phyloP scores from a whole-genome alignment of 495 filamentous ascomycete genomes.

The Xylaria castorea region DNA sequence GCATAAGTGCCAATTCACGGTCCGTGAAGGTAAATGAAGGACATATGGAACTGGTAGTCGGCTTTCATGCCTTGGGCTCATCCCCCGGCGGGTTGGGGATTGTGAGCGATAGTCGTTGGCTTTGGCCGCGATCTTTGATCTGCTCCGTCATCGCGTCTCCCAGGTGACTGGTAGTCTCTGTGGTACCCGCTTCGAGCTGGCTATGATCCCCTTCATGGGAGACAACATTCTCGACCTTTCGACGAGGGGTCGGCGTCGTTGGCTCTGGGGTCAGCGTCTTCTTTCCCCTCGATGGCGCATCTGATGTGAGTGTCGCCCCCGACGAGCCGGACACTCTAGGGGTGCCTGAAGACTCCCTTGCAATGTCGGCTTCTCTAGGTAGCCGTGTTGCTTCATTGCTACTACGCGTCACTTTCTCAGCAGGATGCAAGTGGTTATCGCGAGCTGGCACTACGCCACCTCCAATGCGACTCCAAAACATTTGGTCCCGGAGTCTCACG shows the following conservation, averaged over 20 bases:
- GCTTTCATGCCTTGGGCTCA: conserved; percentile 10
- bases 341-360: conserved; percentile 7
- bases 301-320: conserved; percentile 21
- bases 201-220: background rate
- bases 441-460: conserved; percentile 83
- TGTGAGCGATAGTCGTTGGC: conserved; percentile 33
- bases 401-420: conserved; percentile 31
- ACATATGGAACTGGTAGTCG: background rate
- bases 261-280: conserved; percentile 20
- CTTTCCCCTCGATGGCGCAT: conserved; percentile 23
- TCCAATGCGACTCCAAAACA: conserved; percentile 95
- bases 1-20: conserved; percentile 11
- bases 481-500: conserved; percentile 83
- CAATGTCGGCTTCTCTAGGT: conserved; percentile 17
- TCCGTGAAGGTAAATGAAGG: conserved; percentile 28
- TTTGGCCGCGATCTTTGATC: conserved; percentile 29
- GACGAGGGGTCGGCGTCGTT: background rate
- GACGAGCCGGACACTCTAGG: conserved; percentile 25
- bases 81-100: conserved; percentile 32
- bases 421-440: conserved; percentile 32
- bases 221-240: background rate
- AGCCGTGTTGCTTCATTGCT: conserved; percentile 29
- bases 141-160: conserved; percentile 21
- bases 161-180: conserved; percentile 7
- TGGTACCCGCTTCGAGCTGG: background rate